phyloP scores from a whole-genome alignment of 768 basidiomycete species.

The Punctularia strigosozonata region DNA sequence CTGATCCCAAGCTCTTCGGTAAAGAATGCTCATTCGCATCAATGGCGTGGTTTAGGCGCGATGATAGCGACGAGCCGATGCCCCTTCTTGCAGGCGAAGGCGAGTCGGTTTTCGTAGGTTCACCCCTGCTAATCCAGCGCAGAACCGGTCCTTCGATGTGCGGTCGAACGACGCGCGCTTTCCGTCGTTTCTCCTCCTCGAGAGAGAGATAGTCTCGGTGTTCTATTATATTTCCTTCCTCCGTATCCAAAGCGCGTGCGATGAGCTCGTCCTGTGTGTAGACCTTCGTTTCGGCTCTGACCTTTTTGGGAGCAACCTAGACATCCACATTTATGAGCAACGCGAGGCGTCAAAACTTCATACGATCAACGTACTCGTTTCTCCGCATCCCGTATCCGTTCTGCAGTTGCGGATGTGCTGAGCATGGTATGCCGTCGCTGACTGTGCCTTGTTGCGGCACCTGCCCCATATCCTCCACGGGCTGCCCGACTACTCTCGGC shows the following conservation, averaged over 20 bases:
- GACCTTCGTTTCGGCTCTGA: constrained; percentile 34
- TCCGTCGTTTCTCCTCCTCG: constrained; percentile 75
- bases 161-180: constrained; percentile 50
- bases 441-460: constrained; percentile 39
- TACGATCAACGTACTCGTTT: not conserved
- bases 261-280: constrained; percentile 76
- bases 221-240: constrained; percentile 73
- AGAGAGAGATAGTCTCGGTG: constrained; percentile 68
- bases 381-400: constrained; percentile 50
- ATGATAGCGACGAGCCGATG: constrained; percentile 11
- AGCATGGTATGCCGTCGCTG: constrained; percentile 57
- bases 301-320: constrained; percentile 47
- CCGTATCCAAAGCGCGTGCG: constrained; percentile 71
- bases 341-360: not conserved
- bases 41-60: not conserved
- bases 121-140: constrained; percentile 58
- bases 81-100: constrained; percentile 26
- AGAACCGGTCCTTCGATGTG: constrained; percentile 54
- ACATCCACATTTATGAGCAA: not conserved
- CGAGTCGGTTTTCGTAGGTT: constrained; percentile 38
- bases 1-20: not conserved
- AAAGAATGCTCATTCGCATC: too few relatives aligned
- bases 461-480: constrained; percentile 22
- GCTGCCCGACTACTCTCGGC: constrained; percentile 51
- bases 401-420: constrained; percentile 57